Percentiles rank a stretch among this genome's conserved stretches.
Evolutionary conservation across 768 basidiomycete genomes (phyloP).

Genomic region (Leccinum variicolor): DNA sequence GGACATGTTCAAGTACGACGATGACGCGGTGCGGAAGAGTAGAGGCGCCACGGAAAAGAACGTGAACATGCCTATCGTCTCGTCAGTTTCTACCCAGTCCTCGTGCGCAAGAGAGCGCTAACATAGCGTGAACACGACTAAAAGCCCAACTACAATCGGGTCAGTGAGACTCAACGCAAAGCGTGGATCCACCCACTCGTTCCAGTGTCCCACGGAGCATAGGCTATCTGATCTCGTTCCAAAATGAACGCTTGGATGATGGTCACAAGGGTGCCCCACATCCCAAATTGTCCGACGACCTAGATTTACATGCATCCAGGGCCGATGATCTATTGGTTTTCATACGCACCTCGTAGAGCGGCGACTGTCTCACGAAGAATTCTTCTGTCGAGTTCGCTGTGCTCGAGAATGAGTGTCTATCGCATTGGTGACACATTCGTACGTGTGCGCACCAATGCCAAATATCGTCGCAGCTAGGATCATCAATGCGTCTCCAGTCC

Average conservation of each 20-base stretch:
- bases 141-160: conserved; percentile 41
- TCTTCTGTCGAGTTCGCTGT: conserved; percentile 87
- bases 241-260: conserved; percentile 70
- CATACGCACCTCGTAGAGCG: conserved; percentile 64
- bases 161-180: conserved; percentile 34
- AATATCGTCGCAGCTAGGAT: conserved; percentile 81
- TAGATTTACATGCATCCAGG: conserved; percentile 15
- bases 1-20: conserved; percentile 81
- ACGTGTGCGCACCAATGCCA: conserved; percentile 63
- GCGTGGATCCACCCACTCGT: conserved; percentile 46
- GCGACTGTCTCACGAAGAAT: conserved; percentile 75
- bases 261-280: conserved; percentile 78
- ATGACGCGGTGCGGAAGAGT: conserved; percentile 80
- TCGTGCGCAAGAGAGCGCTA: neutral
- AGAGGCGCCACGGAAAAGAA: conserved; percentile 82
- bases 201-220: conserved; percentile 65
- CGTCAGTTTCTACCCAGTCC: neutral
- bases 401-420: conserved; percentile 1
- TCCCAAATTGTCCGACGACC: conserved; percentile 82
- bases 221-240: conserved; percentile 61
- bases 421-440: neutral
- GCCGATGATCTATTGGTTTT: neutral
- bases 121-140: conserved; percentile 44
- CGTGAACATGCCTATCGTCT: conserved; percentile 60
- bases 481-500: conserved; percentile 82